Conservation (phyloP, 768 basidiomycete genomes). For the Royoungia palumana region DNA sequence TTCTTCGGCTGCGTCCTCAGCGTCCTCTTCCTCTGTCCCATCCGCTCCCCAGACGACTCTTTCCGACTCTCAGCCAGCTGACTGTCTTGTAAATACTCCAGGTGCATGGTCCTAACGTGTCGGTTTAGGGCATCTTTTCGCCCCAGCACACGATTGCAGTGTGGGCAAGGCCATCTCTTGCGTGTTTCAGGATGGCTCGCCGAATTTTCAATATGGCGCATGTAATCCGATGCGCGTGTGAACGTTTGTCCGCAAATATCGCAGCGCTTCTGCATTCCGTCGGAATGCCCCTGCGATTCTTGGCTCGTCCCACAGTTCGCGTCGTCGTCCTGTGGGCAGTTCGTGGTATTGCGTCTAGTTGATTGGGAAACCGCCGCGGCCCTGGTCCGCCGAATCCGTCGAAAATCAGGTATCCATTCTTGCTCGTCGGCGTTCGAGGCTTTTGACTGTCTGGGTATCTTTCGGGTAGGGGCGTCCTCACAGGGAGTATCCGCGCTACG, state of each 20-base stretch:
- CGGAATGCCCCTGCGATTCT: background rate
- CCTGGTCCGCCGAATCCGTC: slow-evolving; percentile 6
- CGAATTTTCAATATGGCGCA: slow-evolving; percentile 22
- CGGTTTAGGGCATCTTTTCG: slow-evolving; percentile 25
- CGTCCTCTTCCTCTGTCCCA: slow-evolving; percentile 6
- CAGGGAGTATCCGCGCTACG: slow-evolving; percentile 3
- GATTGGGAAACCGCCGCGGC: background rate
- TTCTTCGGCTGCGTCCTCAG: slow-evolving; percentile 6
- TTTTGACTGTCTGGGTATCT: slow-evolving; percentile 10
- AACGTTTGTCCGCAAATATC: slow-evolving; percentile 16
- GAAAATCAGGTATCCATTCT: slow-evolving; percentile 16
- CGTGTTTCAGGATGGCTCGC: slow-evolving; percentile 22
- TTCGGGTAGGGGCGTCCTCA: slow-evolving; percentile 1
- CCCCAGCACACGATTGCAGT: slow-evolving; percentile 20
- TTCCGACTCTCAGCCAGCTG: background rate
- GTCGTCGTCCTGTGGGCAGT: background rate
- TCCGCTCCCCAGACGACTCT: background rate
- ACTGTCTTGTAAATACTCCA: background rate
- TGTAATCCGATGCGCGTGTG: slow-evolving; percentile 20
- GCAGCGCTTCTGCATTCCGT: slow-evolving; percentile 6
- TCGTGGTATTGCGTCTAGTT: background rate
- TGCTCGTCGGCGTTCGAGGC: slow-evolving; percentile 18
- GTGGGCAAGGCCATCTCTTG: slow-evolving; percentile 23
- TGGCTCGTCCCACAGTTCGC: background rate
- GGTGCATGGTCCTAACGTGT: slow-evolving; percentile 22